Base-by-base conservation (phyloP, 73 alveolate species). In the Paramecium sonneborni region DNA sequence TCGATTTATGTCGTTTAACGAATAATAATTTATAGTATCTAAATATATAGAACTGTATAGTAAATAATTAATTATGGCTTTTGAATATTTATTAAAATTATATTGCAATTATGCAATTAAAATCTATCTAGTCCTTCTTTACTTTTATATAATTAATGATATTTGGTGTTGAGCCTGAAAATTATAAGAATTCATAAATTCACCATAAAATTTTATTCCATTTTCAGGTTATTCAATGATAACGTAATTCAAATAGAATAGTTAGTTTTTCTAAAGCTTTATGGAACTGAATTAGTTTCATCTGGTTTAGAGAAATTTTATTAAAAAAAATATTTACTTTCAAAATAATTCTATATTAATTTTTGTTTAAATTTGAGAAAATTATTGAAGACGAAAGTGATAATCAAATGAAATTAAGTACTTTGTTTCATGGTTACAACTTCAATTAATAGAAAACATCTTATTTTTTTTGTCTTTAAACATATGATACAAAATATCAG, bases 1-100 rank as follows among this genome's bases (percentile, higher is more conserved):
- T 79, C 90, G 18, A 76, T 79, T 9, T 79, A 79, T 9, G 90
- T 76, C 0, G 90, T 79, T 15, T 79, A 44, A 1, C 76, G 76
- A 18, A 79, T 79, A 15, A 79, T 79, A 20, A 43, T 24, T 12
- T 11, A 76, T 74, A 43, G 69, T 26, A 23, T 39, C 76, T 7
- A 79, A 14, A 23, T 26, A 28, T 15, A 20, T 32, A 3, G 44
- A 24, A 21, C 12, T 18, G 26, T 76, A 24, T 79, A 79, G 0
- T 79, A 21, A 3, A 41, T 8, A 15, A 79, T 79, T 44, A 30
- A 24, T 79, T 46, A 24, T 20, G 90, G 90, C 90, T 41, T 79
- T 46, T 79, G 76, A 8, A 79, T 44, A 44, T 79, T 76, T 76
- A 79, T 79, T 23, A 79, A 9, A n/a, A 79, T 79, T 2, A 79